Evolutionary conservation across 192 early-diverging fungal species (phyloP), one percentile per base, ranked within the genome.

Genomic region (Funneliformis mosseae): DNA sequence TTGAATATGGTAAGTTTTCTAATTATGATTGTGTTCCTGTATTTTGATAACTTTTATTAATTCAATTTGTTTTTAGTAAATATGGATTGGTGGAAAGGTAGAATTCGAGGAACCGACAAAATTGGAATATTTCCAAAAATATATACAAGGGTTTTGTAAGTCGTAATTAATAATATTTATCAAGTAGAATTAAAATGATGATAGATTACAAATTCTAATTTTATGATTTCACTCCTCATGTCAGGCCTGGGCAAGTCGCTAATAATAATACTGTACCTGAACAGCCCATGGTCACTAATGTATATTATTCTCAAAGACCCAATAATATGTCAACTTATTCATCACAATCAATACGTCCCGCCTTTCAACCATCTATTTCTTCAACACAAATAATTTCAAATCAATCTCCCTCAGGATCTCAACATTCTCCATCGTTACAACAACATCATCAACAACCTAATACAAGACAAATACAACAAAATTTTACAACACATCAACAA

Each of bases 111-210:
- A 27, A 69, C 67, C 25, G 9, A 27, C 5, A 69, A 69, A 0
- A 25, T 69, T 6, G 67, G 67, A 69, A 69, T 69, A n/a, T 69
- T 69, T 69, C 67, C 67, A 69, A 69, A n/a, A 41, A n/a, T 69
- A 27, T 69, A 69, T 27, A 41, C 67, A 6, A 69, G n/a, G 33
- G 28, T 69, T 39, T 38, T 69, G 67, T 69, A 69, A 69, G 67
- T 68, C 7, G 9, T 67, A 4, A 18, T 38, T 68, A 28, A 28
- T 68, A 1, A 8, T 69, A 69, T 55, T 55, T 33, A 33, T 2
- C 33, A 33, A 33, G 33, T 33, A 33, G 33, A 33, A 33, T 55
- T 55, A 21, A 55, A n/a, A 55, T 55, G 4, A 16, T 6, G 7
- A 21, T 55, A 7, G 43, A 9, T 45, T 45, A 55, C 7, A 7